These are phyloP conservation scores for Sporothrix brunneoviolacea DNA, from an alignment of 2,329 filamentous ascomycete genomes.

Conservation along the genomic window DNA sequence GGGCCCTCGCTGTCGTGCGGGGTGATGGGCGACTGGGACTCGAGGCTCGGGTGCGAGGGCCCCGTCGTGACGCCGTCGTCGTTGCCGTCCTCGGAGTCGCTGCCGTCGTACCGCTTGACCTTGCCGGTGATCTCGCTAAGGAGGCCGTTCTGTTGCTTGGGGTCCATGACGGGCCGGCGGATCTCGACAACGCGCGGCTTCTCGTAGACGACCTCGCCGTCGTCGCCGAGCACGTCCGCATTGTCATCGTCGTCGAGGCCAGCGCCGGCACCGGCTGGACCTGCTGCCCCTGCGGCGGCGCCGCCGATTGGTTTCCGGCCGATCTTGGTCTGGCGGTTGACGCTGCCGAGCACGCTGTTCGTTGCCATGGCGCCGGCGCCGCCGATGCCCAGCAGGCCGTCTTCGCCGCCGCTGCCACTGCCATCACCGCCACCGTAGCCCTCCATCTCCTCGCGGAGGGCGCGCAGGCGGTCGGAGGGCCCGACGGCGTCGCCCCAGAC, in stretches of 20 bases:
- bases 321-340: slow-evolving; percentile 54
- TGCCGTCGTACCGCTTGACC: slow-evolving; percentile 65
- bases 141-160: slow-evolving; percentile 60
- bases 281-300: too few relatives aligned
- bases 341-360: slow-evolving; percentile 67
- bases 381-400: slow-evolving; percentile 42
- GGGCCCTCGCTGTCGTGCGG: slow-evolving; percentile 54
- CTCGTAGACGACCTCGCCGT: slow-evolving; percentile 57
- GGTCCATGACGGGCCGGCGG: slow-evolving; percentile 60
- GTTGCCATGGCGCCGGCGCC: slow-evolving; percentile 44
- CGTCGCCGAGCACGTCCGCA: slow-evolving; percentile 45
- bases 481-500: slow-evolving; percentile 77
- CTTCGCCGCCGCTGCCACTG: slow-evolving; percentile 33
- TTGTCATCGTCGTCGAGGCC: slow-evolving; percentile 22
- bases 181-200: slow-evolving; percentile 75
- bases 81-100: slow-evolving; percentile 62
- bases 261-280: not conserved
- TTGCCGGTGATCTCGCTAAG: slow-evolving; percentile 67
- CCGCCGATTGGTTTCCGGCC: slow-evolving; percentile 46
- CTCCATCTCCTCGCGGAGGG: slow-evolving; percentile 93
- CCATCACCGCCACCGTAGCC: slow-evolving; percentile 38
- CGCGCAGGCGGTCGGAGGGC: slow-evolving; percentile 85
- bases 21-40: slow-evolving; percentile 62
- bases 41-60: slow-evolving; percentile 67
- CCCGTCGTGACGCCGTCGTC: slow-evolving; percentile 67